Evolutionary conservation across 177 flowering plant genomes (phyloP), one percentile per base, ranked within the genome.

Genomic region (Vitis hybrid): DNA sequence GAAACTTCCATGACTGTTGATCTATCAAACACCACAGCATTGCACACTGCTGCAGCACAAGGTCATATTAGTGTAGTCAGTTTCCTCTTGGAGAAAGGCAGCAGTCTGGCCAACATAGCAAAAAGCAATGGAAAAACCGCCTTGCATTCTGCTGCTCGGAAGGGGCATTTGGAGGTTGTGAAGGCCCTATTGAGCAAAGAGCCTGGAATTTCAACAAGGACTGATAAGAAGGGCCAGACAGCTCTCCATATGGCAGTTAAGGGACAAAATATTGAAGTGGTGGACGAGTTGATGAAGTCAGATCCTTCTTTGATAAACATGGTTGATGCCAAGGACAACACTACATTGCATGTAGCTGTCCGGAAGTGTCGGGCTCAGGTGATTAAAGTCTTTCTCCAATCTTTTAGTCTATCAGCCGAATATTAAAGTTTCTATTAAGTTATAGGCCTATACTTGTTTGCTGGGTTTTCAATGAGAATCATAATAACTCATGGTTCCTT

Each of bases 31-130:
- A 90, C 97, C 2, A 92, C 98, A 0, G 92, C 97, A 2, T 78
- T 92, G 69, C 96, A 92, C 63, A 82, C 92, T 0, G 97, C 97
- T 10, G 97, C 97, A 15, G 71, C 83, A 10, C 97, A 87, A 77
- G 98, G 98, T 13, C 93, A 88, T 68, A 68, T 79, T 31, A 87
- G 87, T 56, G 87, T 87, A 5, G 97, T 94, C 18, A 82, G 81
- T 68, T 84, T 85, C 61, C 82, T 83, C 11, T 59, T 83, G 77
- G 86, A 80, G 45, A 49, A 50, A 29, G 65, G 60, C 10, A 69
- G 71, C 55, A 73, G 73, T 66, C 52, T 83, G 53, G 80, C 73
- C 15, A 12, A 74, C 57, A 78, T 83, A 48, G 78, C 80, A 0
- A 76, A 52, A 73, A 80, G 77, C 70, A 83, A 83, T 19, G 75